These are phyloP conservation scores for Gossypium schwendimanii DNA, from an alignment of 441 rosid species.

Conservation along the genomic window DNA sequence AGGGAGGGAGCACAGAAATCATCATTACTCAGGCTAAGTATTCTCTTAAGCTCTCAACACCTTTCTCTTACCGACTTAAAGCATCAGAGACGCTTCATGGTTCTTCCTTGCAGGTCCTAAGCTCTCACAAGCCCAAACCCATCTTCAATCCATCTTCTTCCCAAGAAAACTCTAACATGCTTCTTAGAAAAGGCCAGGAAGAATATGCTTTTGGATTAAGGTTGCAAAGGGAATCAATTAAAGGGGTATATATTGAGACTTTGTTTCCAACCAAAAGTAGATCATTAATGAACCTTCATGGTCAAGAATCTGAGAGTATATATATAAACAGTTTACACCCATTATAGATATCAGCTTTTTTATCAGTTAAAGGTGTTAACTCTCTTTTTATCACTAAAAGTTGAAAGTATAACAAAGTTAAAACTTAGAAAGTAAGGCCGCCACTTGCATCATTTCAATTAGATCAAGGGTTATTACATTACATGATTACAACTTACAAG, in stretches of 20 bases:
- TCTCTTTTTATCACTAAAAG: slow-evolving; percentile 9
- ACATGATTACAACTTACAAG: slow-evolving; percentile 5
- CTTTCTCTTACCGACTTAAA: no score
- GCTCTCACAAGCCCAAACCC: no score
- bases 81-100: no score
- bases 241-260: neutral
- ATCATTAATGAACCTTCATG: slow-evolving; percentile 11
- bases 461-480: neutral
- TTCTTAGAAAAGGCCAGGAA: no score
- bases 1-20: no score
- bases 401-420: no score
- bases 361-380: neutral
- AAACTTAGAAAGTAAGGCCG: slow-evolving; percentile 7
- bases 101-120: no score
- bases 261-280: slow-evolving; percentile 7
- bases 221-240: neutral
- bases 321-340: neutral
- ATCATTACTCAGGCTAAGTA: no score
- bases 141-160: no score
- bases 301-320: slow-evolving; percentile 13
- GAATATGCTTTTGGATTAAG: neutral
- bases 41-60: no score
- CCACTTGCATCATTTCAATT: neutral
- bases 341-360: slow-evolving; percentile 20
- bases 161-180: no score